Base-by-base conservation (phyloP, 2,329 filamentous ascomycete genomes). In the Colletotrichum cordylinicola region DNA sequence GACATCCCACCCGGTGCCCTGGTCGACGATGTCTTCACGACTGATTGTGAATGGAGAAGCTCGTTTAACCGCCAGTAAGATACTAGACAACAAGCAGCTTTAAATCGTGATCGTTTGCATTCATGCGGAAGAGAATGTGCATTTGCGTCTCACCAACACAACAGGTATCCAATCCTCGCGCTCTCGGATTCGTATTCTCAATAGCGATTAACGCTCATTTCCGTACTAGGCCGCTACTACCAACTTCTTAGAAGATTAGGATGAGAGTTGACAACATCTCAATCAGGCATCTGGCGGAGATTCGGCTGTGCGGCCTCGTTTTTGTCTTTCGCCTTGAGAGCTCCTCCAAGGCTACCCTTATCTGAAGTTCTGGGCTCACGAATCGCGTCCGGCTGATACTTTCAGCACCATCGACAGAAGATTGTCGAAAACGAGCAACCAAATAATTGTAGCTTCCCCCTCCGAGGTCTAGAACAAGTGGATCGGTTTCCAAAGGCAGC, bases 401-500 rank as follows among this genome's bases (percentile, higher is more conserved):
- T 52, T 52, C n/a, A 52, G 43, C 43, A n/a, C 43, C 43, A 4
- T 52, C 6, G 1, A 52, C n/a, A 21, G 43, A 52, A 52, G 2
- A 52, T 52, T 52, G 43, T 52, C 43, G 6, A 52, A 21, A 21
- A 21, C 43, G 43, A 52, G 43, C 43, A 48, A 12, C 3, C n/a
- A 48, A 13, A 52, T 10, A n/a, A 13, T n/a, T n/a, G 13, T 10
- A 52, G 2, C 8, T 52, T 52, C 35, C 8, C 13, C 12, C 8
- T 52, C 12, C 8, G 56, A 48, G 64, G 52, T 39, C 60, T 65
- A 71, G 58, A 60, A 52, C 60, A 48, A 37, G 18, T 37, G 29
- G 9, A n/a, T 37, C n/a, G 9, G 12, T 10, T 13, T 56, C 58
- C 6, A 33, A 43, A 60, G 24, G 21, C 29, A 29, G 2, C 52